Base-by-base conservation (phyloP, 345 rosid species). In the Pistacia vera region DNA sequence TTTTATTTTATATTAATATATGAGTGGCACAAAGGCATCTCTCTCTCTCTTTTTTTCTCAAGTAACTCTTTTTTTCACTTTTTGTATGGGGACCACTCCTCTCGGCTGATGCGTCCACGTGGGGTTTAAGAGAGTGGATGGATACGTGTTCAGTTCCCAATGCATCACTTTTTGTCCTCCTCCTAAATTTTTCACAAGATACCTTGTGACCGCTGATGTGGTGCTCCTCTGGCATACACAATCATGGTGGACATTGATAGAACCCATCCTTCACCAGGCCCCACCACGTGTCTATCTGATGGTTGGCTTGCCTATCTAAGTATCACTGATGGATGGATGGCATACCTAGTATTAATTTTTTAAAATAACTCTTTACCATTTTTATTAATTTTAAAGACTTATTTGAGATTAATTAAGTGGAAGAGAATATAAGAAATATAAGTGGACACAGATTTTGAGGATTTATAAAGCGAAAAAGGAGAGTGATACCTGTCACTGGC, bases 71-170 rank as follows among this genome's bases (percentile, higher is more conserved):
- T 66, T 52, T 60, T 63, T 6, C 48, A 33, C 36, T 17, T 75
- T 76, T 57, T 11, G 13, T 0, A 48, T n/a, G 77, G 81, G 78
- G 76, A 70, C 75, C 76, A 13, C 0, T 22, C 67, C 70, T 67
- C 72, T 71, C 25, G 74, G 80, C 38, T 49, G 7, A 61, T 35
- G 80, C n/a, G 61, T 48, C 72, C 79, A 81, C 67, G 78, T 76
- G 77, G 76, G 70, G 25, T 2, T 36, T 35, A 61, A 25, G 28
- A 36, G 46, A 64, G 9, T 41, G 38, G 63, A 65, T 38, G 22
- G 35, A 74, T 81, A 81, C 81, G 83, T 78, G 87, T 83, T 49
- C 68, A 56, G 63, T 66, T 75, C 67, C 78, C 84, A 8, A 73
- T 73, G 77, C 59, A 35, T 61, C 52, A 8, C 28, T 8, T 25